These are phyloP conservation scores for Quercus engelmannii DNA, from an alignment of 306 rosid species.

Conservation along the genomic window DNA sequence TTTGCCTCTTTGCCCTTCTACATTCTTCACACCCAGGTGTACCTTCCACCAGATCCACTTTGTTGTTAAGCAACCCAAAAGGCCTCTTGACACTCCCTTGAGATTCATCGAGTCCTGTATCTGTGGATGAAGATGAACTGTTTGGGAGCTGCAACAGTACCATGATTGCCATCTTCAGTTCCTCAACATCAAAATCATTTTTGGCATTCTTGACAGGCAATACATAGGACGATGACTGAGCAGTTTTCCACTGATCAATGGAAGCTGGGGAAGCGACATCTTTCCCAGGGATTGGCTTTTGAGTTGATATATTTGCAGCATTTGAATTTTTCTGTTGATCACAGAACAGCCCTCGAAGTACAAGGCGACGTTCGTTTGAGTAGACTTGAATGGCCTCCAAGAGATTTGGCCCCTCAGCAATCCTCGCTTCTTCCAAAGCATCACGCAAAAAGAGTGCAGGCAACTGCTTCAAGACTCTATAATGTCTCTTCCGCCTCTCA, in stretches of 20 bases:
- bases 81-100: conserved; percentile 55
- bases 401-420: conserved; percentile 57
- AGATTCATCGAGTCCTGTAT: conserved; percentile 53
- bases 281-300: conserved; percentile 51
- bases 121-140: conserved; percentile 29
- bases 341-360: conserved; percentile 49
- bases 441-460: conserved; percentile 56
- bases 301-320: conserved; percentile 27
- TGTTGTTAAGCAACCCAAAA: conserved; percentile 37
- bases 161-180: conserved; percentile 66
- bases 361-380: conserved; percentile 72
- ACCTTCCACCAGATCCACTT: conserved; percentile 60
- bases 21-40: conserved; percentile 98
- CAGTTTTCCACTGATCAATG: conserved; percentile 44
- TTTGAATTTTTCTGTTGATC: conserved; percentile 31
- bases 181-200: conserved; percentile 55
- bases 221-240: conserved; percentile 25
- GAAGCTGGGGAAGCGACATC: conserved; percentile 44
- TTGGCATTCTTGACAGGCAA: conserved; percentile 43
- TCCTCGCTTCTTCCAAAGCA: conserved; percentile 63
- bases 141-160: conserved; percentile 63
- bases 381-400: conserved; percentile 60
- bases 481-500: conserved; percentile 68
- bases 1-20: conserved; percentile 76
- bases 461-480: conserved; percentile 63